A percentile compares a stretch with the other conserved stretches of the same genome.
Conservation (phyloP, 345 rosid species). For the Luvunga scandens region DNA sequence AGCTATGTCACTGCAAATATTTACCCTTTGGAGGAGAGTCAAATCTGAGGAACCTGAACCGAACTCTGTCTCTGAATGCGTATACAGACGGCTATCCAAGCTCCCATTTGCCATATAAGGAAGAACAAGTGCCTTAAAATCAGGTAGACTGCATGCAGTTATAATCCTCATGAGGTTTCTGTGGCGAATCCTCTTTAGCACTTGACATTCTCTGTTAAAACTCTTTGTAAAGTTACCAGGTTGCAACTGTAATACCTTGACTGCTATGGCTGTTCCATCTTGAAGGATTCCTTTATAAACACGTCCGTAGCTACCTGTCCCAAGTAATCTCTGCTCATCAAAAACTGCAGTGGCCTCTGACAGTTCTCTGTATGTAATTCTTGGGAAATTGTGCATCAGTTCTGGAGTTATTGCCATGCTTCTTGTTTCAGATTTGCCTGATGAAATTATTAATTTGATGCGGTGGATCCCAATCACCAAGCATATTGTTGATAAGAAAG, state of each 20-base stretch:
- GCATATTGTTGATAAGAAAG: constrained; percentile 25
- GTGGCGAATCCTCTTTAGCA: constrained; percentile 54
- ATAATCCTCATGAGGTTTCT: constrained; percentile 53
- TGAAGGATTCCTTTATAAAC: constrained; percentile 49
- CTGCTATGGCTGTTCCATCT: constrained; percentile 46
- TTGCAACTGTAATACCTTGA: constrained; percentile 47
- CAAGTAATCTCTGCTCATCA: constrained; percentile 38
- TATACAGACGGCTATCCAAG: constrained; percentile 47
- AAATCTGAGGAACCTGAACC: constrained; percentile 39
- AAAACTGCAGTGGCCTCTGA: constrained; percentile 47
- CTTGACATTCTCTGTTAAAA: constrained; percentile 59
- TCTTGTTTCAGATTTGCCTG: constrained; percentile 17
- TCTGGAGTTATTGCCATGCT: constrained; percentile 20
- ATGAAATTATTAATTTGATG: constrained; percentile 24
- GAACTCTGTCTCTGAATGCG: constrained; percentile 26
- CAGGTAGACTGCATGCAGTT: constrained; percentile 56
- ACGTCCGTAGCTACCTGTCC: constrained; percentile 49
- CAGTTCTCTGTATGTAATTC: constrained; percentile 50
- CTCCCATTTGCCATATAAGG: constrained; percentile 61
- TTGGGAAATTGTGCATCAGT: constrained; percentile 39
- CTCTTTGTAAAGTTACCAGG: constrained; percentile 50
- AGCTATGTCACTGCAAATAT: constrained; percentile 54
- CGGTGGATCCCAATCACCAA: constrained; percentile 29
- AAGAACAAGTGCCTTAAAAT: constrained; percentile 60
- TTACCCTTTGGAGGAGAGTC: constrained; percentile 48